Percentiles rank a stretch among this genome's conserved stretches.
Evolutionary conservation across 164 flowering plant genomes (phyloP).

Genomic region (Piper betle): DNA sequence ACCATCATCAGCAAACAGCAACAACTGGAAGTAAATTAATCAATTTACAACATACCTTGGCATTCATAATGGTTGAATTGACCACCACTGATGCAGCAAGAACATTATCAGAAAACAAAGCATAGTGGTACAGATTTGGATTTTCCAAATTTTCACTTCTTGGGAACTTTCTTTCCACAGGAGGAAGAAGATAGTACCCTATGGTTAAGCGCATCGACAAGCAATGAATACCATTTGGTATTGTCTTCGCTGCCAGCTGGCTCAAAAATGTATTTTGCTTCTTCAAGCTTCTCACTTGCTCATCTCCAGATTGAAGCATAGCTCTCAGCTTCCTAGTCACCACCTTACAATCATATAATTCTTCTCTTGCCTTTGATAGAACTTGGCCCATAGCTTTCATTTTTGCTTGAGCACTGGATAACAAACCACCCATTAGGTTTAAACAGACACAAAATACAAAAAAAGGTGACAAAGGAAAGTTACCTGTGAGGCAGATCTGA

Average conservation of each 20-base stretch:
- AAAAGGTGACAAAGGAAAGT: too few relatives aligned
- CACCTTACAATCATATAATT: constrained; percentile 79
- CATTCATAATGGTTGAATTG: constrained; percentile 81
- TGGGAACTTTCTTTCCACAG: constrained; percentile 78
- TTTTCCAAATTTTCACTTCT: constrained; percentile 83
- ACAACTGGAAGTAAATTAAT: neutral
- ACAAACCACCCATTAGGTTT: neutral
- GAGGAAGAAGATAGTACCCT: constrained; percentile 80
- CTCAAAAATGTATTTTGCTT: constrained; percentile 97
- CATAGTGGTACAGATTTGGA: constrained; percentile 83
- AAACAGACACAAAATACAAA: neutral
- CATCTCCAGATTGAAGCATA: constrained; percentile 98
- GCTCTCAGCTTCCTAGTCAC: constrained; percentile 89
- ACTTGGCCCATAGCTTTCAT: constrained; percentile 92
- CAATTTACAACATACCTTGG: constrained; percentile 47
- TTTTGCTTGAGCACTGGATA: constrained; percentile 58
- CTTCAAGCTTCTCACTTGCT: constrained; percentile 87
- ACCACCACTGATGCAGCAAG: constrained; percentile 98
- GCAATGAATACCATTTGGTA: constrained; percentile 97
- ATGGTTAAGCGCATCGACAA: constrained; percentile 90
- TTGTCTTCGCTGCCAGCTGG: constrained; percentile 92
- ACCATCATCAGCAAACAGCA: too few relatives aligned
- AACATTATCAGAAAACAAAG: constrained; percentile 96
- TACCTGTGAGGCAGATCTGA: constrained; percentile 73
- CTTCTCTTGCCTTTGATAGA: constrained; percentile 68